Evolutionary conservation across 768 basidiomycete genomes (phyloP).

Genomic region (Boletales sp.): DNA sequence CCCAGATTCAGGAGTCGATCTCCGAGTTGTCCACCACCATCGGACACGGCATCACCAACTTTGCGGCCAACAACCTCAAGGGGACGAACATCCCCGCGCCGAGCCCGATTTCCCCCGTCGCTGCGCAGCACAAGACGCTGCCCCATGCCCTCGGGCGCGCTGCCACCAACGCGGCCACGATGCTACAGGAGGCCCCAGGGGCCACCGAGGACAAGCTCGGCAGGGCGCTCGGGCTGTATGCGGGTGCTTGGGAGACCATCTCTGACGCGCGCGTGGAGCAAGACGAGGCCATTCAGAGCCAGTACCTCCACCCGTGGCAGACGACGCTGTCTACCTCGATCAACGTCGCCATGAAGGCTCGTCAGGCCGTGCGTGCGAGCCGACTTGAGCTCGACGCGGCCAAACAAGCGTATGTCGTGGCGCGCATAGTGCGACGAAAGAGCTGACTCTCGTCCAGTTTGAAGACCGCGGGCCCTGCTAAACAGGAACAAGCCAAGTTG

Average conservation of each 20-base stretch:
- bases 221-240: constrained; percentile 74
- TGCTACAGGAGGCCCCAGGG: constrained; percentile 42
- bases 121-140: constrained; percentile 87
- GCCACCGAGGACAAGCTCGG: constrained; percentile 67
- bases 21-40: constrained; percentile 68
- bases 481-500: constrained; percentile 88
- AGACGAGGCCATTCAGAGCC: constrained; percentile 62
- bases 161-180: constrained; percentile 54
- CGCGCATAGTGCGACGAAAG: background rate
- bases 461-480: constrained; percentile 70
- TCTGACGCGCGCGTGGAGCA: constrained; percentile 77
- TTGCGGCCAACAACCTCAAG: constrained; percentile 85
- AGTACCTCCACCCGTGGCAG: constrained; percentile 83
- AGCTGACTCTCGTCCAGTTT: constrained; percentile 44
- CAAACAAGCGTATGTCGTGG: constrained; percentile 67
- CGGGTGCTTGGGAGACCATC: constrained; percentile 80
- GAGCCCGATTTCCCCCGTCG: constrained; percentile 48
- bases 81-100: constrained; percentile 85
- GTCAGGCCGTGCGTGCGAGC: constrained; percentile 75
- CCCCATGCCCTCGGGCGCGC: constrained; percentile 92
- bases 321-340: constrained; percentile 81
- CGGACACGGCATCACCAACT: constrained; percentile 72
- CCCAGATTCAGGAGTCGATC: constrained; percentile 81
- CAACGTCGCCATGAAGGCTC: constrained; percentile 88
- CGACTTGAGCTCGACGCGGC: constrained; percentile 88